Base-by-base conservation (phyloP, 1,139 yeast species). In the Pichia norvegensis region DNA sequence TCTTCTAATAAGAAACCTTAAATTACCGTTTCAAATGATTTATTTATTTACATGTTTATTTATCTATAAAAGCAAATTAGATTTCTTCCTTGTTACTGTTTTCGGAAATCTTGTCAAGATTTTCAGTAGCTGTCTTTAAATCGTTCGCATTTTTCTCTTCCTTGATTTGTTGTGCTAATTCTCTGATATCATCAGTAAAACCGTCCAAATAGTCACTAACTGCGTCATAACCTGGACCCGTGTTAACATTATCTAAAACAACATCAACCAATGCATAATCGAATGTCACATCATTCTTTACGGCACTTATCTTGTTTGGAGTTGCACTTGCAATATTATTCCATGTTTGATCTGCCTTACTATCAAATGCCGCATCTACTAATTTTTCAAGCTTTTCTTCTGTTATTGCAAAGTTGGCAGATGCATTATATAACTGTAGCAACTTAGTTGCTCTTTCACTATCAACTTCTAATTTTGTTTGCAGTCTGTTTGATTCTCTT, bases 361-460 rank as follows among this genome's bases (percentile, higher is more conserved):
- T 60, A 29, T 57, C 53, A 47, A 81, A 81, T 22, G 83, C 84
- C 33, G 70, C 70, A 46, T 71, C 72, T 43, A 82, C 76, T 45
- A 79, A 76, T 29, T 64, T 66, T 41, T 77, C 78, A 51, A 83
- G 72, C 61, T 79, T 80, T 45, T 72, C 77, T 61, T 79, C 86
- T 35, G 79, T 79, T 44, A 82, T 73, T 52, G 83, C 81, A 64
- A 76, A 85, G 46, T 73, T 70, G 33, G 76, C 72, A 1, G 94
- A 71, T 14, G 81, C 76, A 59, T 87, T 90, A 63, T 85, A 87
- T 52, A 87, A 71, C 53, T 78, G 82, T 51, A 88, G 68, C 44
- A 88, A 65, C 41, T 74, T 67, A 40, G 69, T 68, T 13, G 90
- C 78, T 57, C 75, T 76, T 40, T 66, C 64, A 42, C 69, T 69